Base-by-base conservation (phyloP, 2,329 filamentous ascomycete genomes). In the Parafenestella ontariensis region DNA sequence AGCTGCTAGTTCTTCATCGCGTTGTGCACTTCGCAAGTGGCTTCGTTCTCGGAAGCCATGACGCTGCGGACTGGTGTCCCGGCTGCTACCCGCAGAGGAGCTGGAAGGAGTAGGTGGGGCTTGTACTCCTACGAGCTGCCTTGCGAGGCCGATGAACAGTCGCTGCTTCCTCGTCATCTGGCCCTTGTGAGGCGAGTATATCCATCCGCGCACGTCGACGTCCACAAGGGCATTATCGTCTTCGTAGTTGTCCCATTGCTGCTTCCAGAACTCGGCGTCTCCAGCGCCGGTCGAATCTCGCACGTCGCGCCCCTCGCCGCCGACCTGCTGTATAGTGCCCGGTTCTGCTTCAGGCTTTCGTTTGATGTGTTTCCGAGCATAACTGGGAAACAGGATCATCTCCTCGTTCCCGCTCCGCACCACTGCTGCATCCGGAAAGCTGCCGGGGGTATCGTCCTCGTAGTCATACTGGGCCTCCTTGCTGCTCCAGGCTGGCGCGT, bases 311-410 rank as follows among this genome's bases (percentile, higher is more conserved):
- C 80, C 74, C 29, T 77, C 76, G 21, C 77, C 75, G 15, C 74
- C 61, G 24, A 67, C 52, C 56, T 76, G 66, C 58, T 78, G 69
- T 51, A 77, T 72, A 20, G 68, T 73, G 6, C 70, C 74, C 4
- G 76, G 72, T 39, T 66, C 66, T 45, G 72, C 65, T 64, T 72
- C 55, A 36, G 69, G 67, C 72, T 75, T 78, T 58, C 62, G 69
- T 62, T 79, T 88, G 29, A 85, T 75, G 72, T 96, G 89, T 56
- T 83, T 83, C 70, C 93, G 87, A 8, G 91, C 92, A 73, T 99
- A 99, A 48, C 92, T 97, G 0, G 95, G 95, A 65, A 99, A 99
- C 21, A 99, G 74, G 9, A 99, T 86, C 87, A 99, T 91, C 78
- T 98, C 91, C 73, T 97, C 92, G 56, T 92, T 86, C 11, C 91